Evolutionary conservation across 1,284 basidiomycete species (phyloP), one percentile per base, ranked within the genome.

Genomic region (Mycosarcoma maydis): DNA sequence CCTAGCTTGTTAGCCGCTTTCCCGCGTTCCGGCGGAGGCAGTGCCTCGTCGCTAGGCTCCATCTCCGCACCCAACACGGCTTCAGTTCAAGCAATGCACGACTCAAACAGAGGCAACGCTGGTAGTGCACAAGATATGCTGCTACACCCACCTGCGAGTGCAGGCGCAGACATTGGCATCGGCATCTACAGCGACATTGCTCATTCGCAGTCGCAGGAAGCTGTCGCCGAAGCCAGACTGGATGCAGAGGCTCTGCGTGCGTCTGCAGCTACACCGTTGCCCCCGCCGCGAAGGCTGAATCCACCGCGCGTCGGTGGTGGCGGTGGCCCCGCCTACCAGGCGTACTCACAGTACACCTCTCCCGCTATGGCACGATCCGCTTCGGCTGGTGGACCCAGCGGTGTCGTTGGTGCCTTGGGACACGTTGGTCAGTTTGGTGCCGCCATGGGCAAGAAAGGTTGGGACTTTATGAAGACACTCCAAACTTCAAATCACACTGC

Each of bases 381-480:
- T 14, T 19, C 17, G 13, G 19, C 36, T 37, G 20, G 17, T 14
- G 17, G 17, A 24, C 43, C 48, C 23, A 60, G 64, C 29, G 64
- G 61, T 20, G 60, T 72, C 3, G 60, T 68, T 3, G 50, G 55
- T 16, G 62, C 68, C 6, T 33, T 72, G 6, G 73, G 73, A 2
- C 65, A 68, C 19, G 64, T 75, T 6, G 73, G 74, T 4, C 62
- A 70, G 29, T 36, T 76, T 3, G 73, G 73, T 9, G 73, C 61
- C 16, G 73, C 73, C 7, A 71, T 76, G 40, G 72, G 74, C 16
- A 54, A 59, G n/a, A 59, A 42, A 36, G 74, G 74, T 0, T 76
- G 72, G 74, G 74, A 72, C 38, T 69, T 76, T 43, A 51, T 76
- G 39, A 72, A 66, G 24, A 71, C 56, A 24, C 41, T 67, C 24